Evolutionary conservation across 176 grass and related monocot genomes (phyloP), one percentile per base, ranked within the genome.

Genomic region (Coix lacrymajobi): DNA sequence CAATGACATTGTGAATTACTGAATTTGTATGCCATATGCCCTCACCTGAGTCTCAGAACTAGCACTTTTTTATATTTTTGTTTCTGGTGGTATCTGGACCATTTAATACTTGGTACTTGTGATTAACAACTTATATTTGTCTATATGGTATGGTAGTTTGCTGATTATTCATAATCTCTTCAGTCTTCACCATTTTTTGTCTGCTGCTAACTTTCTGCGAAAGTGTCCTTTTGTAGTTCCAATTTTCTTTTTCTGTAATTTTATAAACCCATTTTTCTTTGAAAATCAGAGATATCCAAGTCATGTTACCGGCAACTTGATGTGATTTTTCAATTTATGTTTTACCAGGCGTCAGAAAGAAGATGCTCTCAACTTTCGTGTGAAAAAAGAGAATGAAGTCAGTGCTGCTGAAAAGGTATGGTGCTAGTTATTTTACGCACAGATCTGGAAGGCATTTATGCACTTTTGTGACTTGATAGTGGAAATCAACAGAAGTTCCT

Each of bases 311-410:
- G 8, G 17, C 34, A 65, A 74, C 11, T 66, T 68, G 24, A 22
- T 79, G 57, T 38, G 4, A n/a, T 64, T 43, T 86, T 61, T 66
- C 12, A 63, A 58, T 86, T 34, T 17, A 26, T 69, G 19, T 74
- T 81, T 80, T 74, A 81, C 70, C 68, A 99, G 96, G 87, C 64
- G 85, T 41, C 96, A 96, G 81, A 99, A 99, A 84, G 96, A 99
- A 91, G 96, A 99, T 78, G 96, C 96, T 78, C 80, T 99, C 75
- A 91, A 96, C 66, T 99, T 92, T 61, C 96, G 93, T 33, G 91
- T 93, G 74, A 88, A 90, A 77, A 98, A 98, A 44, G 91, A 90
- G 77, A 96, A 90, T 75, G 96, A 99, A 93, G 91, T 96, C 82
- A 92, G 75, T 79, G 67, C 78, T 8, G 13, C 79, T 85, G 96